These are phyloP conservation scores for Capronia coronata DNA, from an alignment of 2,329 filamentous ascomycete genomes.

Conservation along the genomic window DNA sequence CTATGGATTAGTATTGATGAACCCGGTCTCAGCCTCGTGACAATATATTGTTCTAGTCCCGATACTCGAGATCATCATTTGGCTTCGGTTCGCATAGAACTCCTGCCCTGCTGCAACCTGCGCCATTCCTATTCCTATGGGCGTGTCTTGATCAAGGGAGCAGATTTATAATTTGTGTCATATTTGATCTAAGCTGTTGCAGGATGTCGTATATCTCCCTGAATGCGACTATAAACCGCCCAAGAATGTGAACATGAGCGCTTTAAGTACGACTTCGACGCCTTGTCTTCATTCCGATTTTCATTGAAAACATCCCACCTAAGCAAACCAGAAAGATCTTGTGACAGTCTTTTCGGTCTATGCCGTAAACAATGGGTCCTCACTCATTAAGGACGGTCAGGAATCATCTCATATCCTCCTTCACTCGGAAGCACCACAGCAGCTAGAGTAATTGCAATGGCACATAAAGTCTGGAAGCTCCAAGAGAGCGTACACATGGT, in stretches of 20 bases:
- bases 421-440: conserved; percentile 68
- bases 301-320: not conserved
- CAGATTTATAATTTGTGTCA: too few species aligned
- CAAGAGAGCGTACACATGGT: conserved; percentile 61
- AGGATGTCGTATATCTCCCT: conserved; percentile 32
- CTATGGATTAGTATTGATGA: too few species aligned
- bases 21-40: too few species aligned
- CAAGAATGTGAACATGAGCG: not conserved
- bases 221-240: conserved; percentile 60
- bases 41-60: too few species aligned
- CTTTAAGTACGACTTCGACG: not conserved
- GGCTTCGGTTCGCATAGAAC: too few species aligned
- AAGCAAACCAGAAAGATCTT: not conserved
- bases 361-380: not conserved
- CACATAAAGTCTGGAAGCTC: conserved; percentile 49
- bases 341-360: not conserved
- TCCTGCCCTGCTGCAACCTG: too few species aligned
- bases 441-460: conserved; percentile 56
- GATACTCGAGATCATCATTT: too few species aligned
- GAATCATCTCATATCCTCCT: conserved; percentile 77
- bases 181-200: too few species aligned
- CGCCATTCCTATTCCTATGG: too few species aligned
- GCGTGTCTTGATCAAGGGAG: too few species aligned
- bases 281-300: not conserved
- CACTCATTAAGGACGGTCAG: conserved; percentile 31